These are phyloP conservation scores for Candida sp. DNA, from an alignment of 1,139 yeast species.

Conservation along the genomic window DNA sequence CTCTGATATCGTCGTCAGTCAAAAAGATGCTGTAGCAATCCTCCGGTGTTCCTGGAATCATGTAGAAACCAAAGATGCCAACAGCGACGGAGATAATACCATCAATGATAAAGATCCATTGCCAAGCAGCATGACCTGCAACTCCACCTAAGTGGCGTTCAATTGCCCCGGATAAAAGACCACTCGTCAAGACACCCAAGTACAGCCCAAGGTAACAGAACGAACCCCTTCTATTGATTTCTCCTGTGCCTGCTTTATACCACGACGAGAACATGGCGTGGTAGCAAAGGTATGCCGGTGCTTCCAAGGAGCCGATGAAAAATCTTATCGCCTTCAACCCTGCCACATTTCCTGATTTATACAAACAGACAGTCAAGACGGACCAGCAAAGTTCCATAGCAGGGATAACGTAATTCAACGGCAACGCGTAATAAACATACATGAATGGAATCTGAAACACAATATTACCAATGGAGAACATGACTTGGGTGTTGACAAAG, in stretches of 20 bases:
- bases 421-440: slow-evolving; percentile 47
- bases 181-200: slow-evolving; percentile 65
- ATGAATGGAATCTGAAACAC: slow-evolving; percentile 58
- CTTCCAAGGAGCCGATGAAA: slow-evolving; percentile 65
- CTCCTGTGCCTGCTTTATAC: slow-evolving; percentile 54
- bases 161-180: slow-evolving; percentile 67
- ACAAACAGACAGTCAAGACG: slow-evolving; percentile 60
- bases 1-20: slow-evolving; percentile 65
- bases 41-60: slow-evolving; percentile 73
- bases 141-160: slow-evolving; percentile 49
- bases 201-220: slow-evolving; percentile 64
- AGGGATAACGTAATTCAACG: slow-evolving; percentile 61
- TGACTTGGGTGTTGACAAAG: slow-evolving; percentile 60
- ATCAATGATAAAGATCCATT: slow-evolving; percentile 76
- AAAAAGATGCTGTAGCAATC: slow-evolving; percentile 59
- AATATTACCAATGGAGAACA: slow-evolving; percentile 61
- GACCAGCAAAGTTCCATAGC: slow-evolving; percentile 70
- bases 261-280: slow-evolving; percentile 67
- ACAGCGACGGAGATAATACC: slow-evolving; percentile 63
- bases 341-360: slow-evolving; percentile 46
- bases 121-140: slow-evolving; percentile 64
- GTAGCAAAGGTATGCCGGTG: slow-evolving; percentile 61
- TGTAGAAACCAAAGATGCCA: slow-evolving; percentile 63
- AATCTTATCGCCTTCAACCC: slow-evolving; percentile 63
- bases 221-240: slow-evolving; percentile 63